A percentile compares a stretch with the other conserved stretches of the same genome.
These are phyloP conservation scores for Rhodotorula toruloides DNA, from an alignment of 768 basidiomycete species.

Conservation along the genomic window DNA sequence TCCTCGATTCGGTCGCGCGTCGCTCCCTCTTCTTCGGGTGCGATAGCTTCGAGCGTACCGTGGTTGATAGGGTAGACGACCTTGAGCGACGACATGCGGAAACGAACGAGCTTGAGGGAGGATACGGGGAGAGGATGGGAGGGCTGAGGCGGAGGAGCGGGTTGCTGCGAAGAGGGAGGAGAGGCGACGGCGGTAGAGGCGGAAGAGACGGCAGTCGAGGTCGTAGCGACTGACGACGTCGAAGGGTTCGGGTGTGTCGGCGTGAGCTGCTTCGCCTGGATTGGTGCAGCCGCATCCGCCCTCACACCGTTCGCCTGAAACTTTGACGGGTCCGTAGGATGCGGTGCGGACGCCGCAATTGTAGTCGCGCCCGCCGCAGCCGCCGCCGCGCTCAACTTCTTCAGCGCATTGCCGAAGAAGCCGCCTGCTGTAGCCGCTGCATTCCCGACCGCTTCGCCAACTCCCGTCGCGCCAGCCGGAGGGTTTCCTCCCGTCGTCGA, in stretches of 20 bases:
- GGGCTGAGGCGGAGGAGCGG: not conserved
- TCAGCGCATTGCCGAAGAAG: slow-evolving; percentile 25
- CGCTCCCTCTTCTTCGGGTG: slow-evolving; percentile 71
- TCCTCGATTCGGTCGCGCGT: slow-evolving; percentile 62
- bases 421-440: slow-evolving; percentile 22
- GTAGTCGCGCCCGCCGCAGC: slow-evolving; percentile 1
- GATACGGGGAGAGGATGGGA: slow-evolving; percentile 38
- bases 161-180: not conserved
- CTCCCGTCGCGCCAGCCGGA: slow-evolving; percentile 1
- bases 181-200: not conserved
- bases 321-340: not conserved
- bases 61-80: slow-evolving; percentile 88
- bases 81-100: slow-evolving; percentile 73
- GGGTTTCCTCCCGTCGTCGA: slow-evolving; percentile 1
- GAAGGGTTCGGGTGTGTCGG: not conserved
- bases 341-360: not conserved
- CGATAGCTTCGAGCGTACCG: slow-evolving; percentile 52
- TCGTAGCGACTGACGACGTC: not conserved
- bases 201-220: slow-evolving; percentile 8
- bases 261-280: too few relatives aligned
- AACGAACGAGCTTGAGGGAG: slow-evolving; percentile 80
- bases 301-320: too few relatives aligned
- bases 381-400: slow-evolving; percentile 15
- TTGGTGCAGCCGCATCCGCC: too few relatives aligned
- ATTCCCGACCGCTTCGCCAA: slow-evolving; percentile 9